Conservation (phyloP, 306 rosid genomes). For the Fagus sylvatica region DNA sequence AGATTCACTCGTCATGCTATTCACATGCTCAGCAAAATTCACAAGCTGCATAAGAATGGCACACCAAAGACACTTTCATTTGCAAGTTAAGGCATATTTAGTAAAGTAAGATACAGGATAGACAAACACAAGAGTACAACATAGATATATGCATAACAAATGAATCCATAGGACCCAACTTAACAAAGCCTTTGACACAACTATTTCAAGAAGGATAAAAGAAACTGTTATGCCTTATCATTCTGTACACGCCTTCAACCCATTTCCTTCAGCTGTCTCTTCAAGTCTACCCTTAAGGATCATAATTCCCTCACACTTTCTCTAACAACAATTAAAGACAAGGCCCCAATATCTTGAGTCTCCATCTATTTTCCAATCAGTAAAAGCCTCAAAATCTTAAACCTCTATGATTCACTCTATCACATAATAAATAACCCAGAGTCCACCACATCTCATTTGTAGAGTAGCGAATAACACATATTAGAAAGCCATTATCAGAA, state of each 20-base stretch:
- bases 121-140: background rate
- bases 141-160: background rate
- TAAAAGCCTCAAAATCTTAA: background rate
- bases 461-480: background rate
- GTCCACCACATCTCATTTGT: background rate
- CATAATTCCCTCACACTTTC: background rate
- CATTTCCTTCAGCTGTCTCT: background rate
- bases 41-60: background rate
- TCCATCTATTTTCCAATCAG: background rate
- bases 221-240: background rate
- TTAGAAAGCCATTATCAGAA: constrained; percentile 8
- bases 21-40: background rate
- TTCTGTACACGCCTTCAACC: background rate
- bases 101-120: background rate
- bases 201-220: background rate
- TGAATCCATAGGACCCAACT: background rate
- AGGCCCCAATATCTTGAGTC: background rate
- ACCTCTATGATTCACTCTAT: background rate
- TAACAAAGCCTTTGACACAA: background rate
- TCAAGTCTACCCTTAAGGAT: background rate
- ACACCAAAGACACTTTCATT: background rate
- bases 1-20: constrained; percentile 6
- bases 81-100: background rate
- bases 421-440: constrained; percentile 1
- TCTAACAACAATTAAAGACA: background rate